Evolutionary conservation across 805 yeast genomes (phyloP), one percentile per base, ranked within the genome.

Genomic region (Spathaspora gorwiae): DNA sequence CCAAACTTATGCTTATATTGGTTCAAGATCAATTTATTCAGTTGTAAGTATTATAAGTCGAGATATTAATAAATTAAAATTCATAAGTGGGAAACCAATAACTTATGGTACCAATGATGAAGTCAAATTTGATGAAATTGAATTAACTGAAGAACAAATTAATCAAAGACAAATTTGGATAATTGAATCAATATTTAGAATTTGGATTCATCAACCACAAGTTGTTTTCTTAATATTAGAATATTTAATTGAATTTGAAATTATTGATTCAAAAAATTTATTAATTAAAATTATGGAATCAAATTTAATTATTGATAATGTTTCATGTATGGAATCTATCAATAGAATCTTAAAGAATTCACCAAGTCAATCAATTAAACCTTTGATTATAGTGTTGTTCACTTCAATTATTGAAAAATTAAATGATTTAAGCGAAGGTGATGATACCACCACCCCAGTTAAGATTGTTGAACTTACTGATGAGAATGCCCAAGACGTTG

Each of bases 21-120:
- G 98, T 11, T 84, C 89, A 39, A 78, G 97, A 59, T 90, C 97
- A 0, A 75, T 90, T 37, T 87, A 69, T 52, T 71, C 76, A 1
- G 72, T 69, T 30, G 73, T 71, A 11, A 64, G 70, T 48, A 63
- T 71, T 26, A 52, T 71, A 39, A 57, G 66, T 33, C 61, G 76
- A 45, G 76, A 71, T 47, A 53, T 70, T 35, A 64, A 59, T 41
- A 71, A 71, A 52, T 58, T 71, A 52, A 68, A 64, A 52, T 68
- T 52, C 51, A 51, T 68, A 43, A 59, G 67, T 45, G 75, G 75
- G 2, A 51, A 56, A 26, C 45, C 54, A 13, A 60, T 70, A 9
- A 51, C 52, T 3, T 54, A 52, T 35, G n/a, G n/a, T n/a, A 55
- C 56, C 24, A 54, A 53, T 6, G 64, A 58, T 15, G 73, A 69